Base-by-base conservation (phyloP, 1,284 basidiomycete species). In the Cutaneotrichosporon cavernicola region DNA sequence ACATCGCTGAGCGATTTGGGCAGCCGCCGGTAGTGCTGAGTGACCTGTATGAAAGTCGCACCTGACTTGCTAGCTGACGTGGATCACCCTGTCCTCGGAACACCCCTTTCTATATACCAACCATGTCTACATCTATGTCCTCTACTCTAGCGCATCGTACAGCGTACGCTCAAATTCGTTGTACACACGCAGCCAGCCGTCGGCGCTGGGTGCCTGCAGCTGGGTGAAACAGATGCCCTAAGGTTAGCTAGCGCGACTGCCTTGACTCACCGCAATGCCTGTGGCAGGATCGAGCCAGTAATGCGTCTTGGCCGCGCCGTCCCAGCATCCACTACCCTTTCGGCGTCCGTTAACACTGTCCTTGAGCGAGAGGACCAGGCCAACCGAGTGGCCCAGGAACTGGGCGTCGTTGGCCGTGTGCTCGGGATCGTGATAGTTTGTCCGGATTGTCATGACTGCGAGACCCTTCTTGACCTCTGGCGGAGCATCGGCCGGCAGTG, bases 151-250 rank as follows among this genome's bases (percentile, higher is more conserved):
- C 16, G 63, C 58, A 36, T 72, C 69, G 60, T 79, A 77, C 43
- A 79, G 43, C 3, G 62, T 56, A 40, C 69, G 64, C 65, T 79
- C 74, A 52, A 64, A 76, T 18, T 63, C 61, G 18, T 69, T 69
- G 65, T 74, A 78, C 18, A 70, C 59, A 22, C 57, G 50, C 31
- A 65, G 65, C 64, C 68, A 73, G 2, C 62, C 62, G 50, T 72
- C 70, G 11, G 70, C 67, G 22, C 57, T 61, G 0, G 52, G 32
- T 8, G 68, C n/a, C 30, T 72, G 49, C 7, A 76, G 55, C 61
- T 75, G 68, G 26, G 73, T 69, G 47, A 68, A 65, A 59, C 68
- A 68, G 51, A 71, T 60, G 18, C 50, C 71, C 70, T 71, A 57
- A 14, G 1, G 61, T 50, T 51, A 47, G 51, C 30, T 18, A 51